Evolutionary conservation across 345 rosid species (phyloP), one percentile per base, ranked within the genome.

Genomic region (Crucihimalaya himalaica): DNA sequence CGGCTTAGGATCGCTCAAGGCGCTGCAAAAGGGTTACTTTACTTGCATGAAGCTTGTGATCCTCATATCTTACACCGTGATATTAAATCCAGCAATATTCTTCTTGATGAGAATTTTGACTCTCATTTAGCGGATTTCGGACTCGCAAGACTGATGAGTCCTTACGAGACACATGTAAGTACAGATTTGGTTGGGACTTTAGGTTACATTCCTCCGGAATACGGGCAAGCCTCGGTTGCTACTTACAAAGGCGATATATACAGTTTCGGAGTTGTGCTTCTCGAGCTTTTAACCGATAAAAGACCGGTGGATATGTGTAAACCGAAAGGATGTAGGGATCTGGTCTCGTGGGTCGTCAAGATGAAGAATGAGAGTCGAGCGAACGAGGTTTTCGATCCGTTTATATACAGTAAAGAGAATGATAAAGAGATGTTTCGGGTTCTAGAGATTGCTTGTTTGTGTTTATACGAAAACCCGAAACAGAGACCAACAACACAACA

Each of bases 71-170:
- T 92, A 39, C 97, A 92, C 66, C 87, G 96, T 2, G 97, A 92
- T 68, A 83, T 92, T 4, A 92, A 92, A 64, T 89, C 97, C 0
- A 92, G 97, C 60, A 92, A 92, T 70, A 92, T 92, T 66, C 96
- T 92, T 47, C 71, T 92, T 0, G 87, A 92, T 48, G 88, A 79
- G 81, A 83, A 89, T 21, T 92, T 92, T 35, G 84, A 81, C 19
- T 89, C 97, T 12, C 97, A 92, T 67, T 78, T 92, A 65, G 97
- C 97, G 0, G 97, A 92, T 83, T 92, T 92, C 47, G 97, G 97
- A 74, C 90, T 92, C 0, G 93, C 97, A 3, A 82, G 97, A 79
- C 84, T 89, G 53, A 66, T 92, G 70, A 78, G 72, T 54, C 94
- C 97, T 25, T 84, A 84, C 29, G 96, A 89, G 52, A 92, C 97